phyloP scores from a whole-genome alignment of 2,329 filamentous ascomycete genomes.

The Hymenoscyphus linearis region DNA sequence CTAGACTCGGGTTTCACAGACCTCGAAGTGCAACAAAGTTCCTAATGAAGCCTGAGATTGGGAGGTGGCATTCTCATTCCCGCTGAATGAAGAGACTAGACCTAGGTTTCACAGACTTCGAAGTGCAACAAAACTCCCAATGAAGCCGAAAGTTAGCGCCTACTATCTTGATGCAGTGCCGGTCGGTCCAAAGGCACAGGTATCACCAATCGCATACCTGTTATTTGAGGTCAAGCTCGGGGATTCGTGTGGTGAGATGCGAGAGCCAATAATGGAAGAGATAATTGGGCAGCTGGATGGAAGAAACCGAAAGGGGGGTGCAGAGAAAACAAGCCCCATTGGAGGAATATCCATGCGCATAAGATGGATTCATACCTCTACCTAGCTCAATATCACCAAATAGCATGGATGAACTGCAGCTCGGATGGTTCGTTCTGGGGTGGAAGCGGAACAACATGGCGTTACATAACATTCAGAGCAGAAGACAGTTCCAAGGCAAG shows the following conservation, averaged over 20 bases:
- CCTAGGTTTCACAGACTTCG: too few relatives aligned
- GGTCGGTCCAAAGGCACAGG: not conserved
- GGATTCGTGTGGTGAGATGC: not conserved
- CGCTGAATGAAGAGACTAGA: too few relatives aligned
- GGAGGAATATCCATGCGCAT: not conserved
- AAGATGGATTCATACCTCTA: not conserved
- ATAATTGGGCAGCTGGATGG: not conserved
- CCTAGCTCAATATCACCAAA: not conserved
- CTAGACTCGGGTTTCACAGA: too few relatives aligned
- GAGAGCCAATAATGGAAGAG: not conserved
- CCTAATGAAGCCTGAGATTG: too few relatives aligned
- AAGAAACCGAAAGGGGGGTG: not conserved
- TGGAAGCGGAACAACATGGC: not conserved
- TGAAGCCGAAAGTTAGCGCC: not conserved
- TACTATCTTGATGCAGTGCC: not conserved
- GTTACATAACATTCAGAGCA: not conserved
- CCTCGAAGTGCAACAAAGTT: too few relatives aligned
- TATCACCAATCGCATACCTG: not conserved
- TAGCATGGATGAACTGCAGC: not conserved
- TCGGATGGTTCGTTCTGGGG: not conserved
- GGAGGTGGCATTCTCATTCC: too few relatives aligned
- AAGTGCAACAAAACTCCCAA: too few relatives aligned
- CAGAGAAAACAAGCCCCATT: not conserved
- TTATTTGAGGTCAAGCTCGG: not conserved
- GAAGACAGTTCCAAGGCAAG: not conserved